Base-by-base conservation (phyloP, 371 early-diverging fungal genomes). In the Lichtheimia hyalospora region DNA sequence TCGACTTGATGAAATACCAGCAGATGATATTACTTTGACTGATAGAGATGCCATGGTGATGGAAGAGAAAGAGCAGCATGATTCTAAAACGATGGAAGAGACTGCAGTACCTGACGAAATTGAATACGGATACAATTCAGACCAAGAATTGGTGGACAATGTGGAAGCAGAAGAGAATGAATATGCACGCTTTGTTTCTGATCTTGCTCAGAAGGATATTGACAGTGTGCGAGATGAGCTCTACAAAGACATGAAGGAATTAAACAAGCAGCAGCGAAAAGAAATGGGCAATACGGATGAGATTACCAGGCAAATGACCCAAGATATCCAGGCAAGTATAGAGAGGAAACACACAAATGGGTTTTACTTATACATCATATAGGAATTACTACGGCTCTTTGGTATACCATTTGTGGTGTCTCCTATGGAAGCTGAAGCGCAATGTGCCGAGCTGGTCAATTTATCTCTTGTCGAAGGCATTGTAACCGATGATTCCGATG, bases 401-500 rank as follows among this genome's bases (percentile, higher is more conserved):
- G 99, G 99, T 2, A 80, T 99, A 23, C 97, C 99, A 0, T 99
- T 89, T 71, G 81, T 99, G 15, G 85, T 89, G 0, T 93, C 98
- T n/a, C 96, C 98, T 0, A 88, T 88, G 87, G 99, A 99, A 79
- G 97, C 99, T 3, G 99, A 99, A 71, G 89, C 96, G 0, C 98
- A 99, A 73, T 99, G 99, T 69, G 99, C 97, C 0, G 86, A 81
- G 57, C 76, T 99, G 20, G 73, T 84, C 2, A 52, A 67, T 0
- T 63, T 81, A 3, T 72, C 77, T 0, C 79, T 96, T 12, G 96
- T 98, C 0, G 98, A 99, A 66, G 99, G 99, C 0, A 93, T 99
- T 42, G 85, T 99, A 44, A 96, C 99, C 0, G 99, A 99, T 69
- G 99, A 99, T 66, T 95, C 94, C 21, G 99, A 99, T 75, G 94